These are phyloP conservation scores for Ilyonectria destructans DNA, from an alignment of 2,329 filamentous ascomycete species.

Conservation along the genomic window DNA sequence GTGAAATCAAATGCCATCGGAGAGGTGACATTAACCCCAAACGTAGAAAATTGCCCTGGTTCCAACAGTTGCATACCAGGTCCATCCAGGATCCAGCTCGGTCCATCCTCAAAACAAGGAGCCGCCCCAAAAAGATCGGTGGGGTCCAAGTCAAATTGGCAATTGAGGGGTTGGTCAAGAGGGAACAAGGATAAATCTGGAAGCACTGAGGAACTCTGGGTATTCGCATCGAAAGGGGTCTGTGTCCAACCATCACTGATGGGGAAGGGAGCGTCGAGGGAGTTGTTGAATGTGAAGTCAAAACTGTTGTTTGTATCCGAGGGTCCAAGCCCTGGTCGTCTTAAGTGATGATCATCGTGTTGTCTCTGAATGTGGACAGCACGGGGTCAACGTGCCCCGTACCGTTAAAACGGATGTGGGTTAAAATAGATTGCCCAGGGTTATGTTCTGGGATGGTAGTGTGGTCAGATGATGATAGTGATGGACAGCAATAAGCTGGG, in stretches of 20 bases:
- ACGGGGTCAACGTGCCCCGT: neutral
- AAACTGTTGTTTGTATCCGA: neutral
- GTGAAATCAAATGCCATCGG: neutral
- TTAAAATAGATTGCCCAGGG: neutral
- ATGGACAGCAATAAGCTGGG: neutral
- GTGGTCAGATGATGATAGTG: neutral
- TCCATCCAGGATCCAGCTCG: neutral
- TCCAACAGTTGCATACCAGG: neutral
- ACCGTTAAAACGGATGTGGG: neutral
- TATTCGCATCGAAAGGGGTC: neutral
- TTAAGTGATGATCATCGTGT: neutral
- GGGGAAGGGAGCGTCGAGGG: neutral
- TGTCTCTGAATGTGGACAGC: neutral
- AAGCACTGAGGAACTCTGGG: neutral
- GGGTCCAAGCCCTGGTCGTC: neutral
- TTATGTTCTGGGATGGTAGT: neutral
- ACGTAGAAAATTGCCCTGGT: neutral
- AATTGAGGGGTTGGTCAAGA: neutral
- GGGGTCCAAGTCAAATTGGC: neutral
- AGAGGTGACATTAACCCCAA: neutral
- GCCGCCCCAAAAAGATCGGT: neutral
- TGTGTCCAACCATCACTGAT: neutral
- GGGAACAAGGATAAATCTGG: neutral
- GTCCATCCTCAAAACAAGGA: neutral
- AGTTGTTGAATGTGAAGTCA: neutral